Evolutionary conservation across 179 eudicot genomes (phyloP).

Genomic region (Beta lomatogona): DNA sequence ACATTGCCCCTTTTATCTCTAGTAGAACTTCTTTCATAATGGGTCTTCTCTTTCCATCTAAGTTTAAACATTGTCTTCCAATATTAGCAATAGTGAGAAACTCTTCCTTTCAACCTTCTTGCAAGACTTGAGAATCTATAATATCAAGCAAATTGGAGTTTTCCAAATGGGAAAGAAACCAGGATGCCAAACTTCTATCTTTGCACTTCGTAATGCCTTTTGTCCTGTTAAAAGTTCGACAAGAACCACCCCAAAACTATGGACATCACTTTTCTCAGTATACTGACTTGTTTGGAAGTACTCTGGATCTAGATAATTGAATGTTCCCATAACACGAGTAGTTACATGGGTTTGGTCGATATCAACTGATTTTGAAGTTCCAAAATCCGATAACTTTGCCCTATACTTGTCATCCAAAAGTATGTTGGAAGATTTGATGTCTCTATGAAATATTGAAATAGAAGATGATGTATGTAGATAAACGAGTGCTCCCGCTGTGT

Average conservation of each 20-base stretch:
- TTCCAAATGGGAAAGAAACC: slow-evolving; percentile 35
- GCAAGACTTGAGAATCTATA: slow-evolving; percentile 35
- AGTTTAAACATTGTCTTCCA: slow-evolving; percentile 37
- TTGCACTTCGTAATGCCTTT: slow-evolving; percentile 37
- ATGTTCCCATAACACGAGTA: slow-evolving; percentile 41
- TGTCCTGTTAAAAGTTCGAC: slow-evolving; percentile 53
- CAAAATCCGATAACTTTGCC: slow-evolving; percentile 45
- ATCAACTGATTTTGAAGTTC: slow-evolving; percentile 35
- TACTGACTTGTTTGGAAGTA: slow-evolving; percentile 41
- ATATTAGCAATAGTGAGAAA: slow-evolving; percentile 31
- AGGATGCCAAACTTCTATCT: slow-evolving; percentile 38
- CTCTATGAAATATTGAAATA: slow-evolving; percentile 36
- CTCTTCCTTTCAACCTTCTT: slow-evolving; percentile 36
- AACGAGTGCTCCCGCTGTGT: slow-evolving; percentile 39
- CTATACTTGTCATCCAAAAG: slow-evolving; percentile 43
- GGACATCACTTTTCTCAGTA: slow-evolving; percentile 51
- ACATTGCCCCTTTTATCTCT: slow-evolving; percentile 29
- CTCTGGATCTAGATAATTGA: slow-evolving; percentile 46
- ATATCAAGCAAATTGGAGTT: slow-evolving; percentile 29
- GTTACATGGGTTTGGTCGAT: slow-evolving; percentile 46
- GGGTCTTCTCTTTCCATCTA: slow-evolving; percentile 47
- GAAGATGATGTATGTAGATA: slow-evolving; percentile 44
- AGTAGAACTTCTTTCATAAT: slow-evolving; percentile 35
- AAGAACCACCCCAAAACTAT: slow-evolving; percentile 61
- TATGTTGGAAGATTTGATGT: slow-evolving; percentile 48